Evolutionary conservation across 108 stramenopile genomes (phyloP).

Genomic region (Pseudonitzschia multistriata): DNA sequence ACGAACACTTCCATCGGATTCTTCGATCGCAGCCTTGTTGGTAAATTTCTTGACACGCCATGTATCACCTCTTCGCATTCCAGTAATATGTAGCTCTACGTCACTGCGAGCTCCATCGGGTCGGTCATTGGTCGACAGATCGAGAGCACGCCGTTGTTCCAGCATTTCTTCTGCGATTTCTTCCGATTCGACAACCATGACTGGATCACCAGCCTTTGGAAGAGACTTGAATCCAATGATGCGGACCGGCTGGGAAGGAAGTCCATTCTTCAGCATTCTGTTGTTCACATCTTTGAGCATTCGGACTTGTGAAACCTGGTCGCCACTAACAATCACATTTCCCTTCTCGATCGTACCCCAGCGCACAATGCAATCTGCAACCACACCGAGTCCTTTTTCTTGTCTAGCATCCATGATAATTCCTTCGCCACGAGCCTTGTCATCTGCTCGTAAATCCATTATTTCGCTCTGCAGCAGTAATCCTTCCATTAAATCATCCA

Average conservation of each 20-base stretch:
- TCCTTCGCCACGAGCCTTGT: constrained; percentile 78
- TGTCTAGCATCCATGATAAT: constrained; percentile 78
- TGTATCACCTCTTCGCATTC: constrained; percentile 34
- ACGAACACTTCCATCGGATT: constrained; percentile 44
- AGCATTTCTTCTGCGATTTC: constrained; percentile 68
- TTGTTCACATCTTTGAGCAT: constrained; percentile 73
- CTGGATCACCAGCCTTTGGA: constrained; percentile 83
- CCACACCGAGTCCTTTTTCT: constrained; percentile 81
- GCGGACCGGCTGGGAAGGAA: constrained; percentile 78
- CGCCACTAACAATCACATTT: constrained; percentile 78
- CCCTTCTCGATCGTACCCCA: constrained; percentile 72
- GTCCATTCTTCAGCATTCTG: constrained; percentile 54
- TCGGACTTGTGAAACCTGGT: constrained; percentile 60
- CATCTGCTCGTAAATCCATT: constrained; percentile 82
- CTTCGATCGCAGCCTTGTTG: constrained; percentile 34
- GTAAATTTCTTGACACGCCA: constrained; percentile 22
- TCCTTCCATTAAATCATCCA: constrained; percentile 88
- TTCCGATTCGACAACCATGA: constrained; percentile 69
- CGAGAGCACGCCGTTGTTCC: constrained; percentile 31
- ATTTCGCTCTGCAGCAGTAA: constrained; percentile 76
- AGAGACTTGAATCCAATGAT: constrained; percentile 81
- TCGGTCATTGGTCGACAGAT: constrained; percentile 12
- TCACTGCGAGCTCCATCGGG: constrained; percentile 15
- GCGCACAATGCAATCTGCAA: constrained; percentile 78
- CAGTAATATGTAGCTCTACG: constrained; percentile 42